Base-by-base conservation (phyloP, 305 asterid species). In the Andrographis paniculata region DNA sequence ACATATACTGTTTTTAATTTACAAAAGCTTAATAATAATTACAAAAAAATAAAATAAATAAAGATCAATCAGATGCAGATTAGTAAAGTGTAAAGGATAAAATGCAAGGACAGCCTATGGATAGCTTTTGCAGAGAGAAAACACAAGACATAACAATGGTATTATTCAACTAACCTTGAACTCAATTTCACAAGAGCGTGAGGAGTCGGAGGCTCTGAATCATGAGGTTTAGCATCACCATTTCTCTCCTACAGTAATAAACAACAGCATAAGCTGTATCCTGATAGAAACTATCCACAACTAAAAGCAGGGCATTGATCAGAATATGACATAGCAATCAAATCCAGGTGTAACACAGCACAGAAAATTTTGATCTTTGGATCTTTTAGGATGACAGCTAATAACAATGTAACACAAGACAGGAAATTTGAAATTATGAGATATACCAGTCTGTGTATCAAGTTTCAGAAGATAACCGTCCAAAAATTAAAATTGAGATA, bases 131-230 rank as follows among this genome's bases (percentile, higher is more conserved):
- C 48, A 51, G 20, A 50, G 40, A 43, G 28, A 14, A 47, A 38
- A 14, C 19, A 14, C 9, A 33, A 4, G n/a, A 38, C 42, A 46
- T 47, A 19, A 20, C n/a, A 47, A 53, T 44, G 42, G 28, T 18
- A 20, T 14, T 38, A 37, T 6, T 27, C 33, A 38, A 55, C 82
- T 28, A 52, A 89, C 98, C 98, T 82, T 53, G 94, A 89, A 64
- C 75, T 76, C 71, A 74, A 56, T 58, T 82, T 85, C 76, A 70
- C 54, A 52, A 78, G 67, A 15, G 86, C 62, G 67, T 69, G 78
- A 36, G 94, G 91, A 56, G 91, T 79, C 48, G 84, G 77, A 61
- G 93, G 87, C 68, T 89, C 96, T 22, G 67, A 41, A 14, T 82
- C 97, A 35, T 72, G 93, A 62, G 67, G 62, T 60, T 72, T 84